phyloP scores from a whole-genome alignment of 2,329 filamentous ascomycete genomes.

The Exserohilum turcica region DNA sequence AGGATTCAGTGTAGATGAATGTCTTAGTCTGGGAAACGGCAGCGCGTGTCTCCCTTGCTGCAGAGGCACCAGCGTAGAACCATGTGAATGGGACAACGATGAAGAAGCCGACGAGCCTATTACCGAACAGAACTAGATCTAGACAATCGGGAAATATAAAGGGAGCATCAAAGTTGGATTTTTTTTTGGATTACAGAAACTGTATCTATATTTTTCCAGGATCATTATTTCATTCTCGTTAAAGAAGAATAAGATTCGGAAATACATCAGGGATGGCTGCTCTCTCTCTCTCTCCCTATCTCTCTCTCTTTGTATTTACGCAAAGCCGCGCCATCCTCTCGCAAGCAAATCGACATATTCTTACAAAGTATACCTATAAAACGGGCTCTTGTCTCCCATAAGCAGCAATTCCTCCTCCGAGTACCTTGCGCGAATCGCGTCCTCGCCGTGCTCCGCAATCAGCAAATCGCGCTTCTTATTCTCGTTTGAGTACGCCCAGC shows the following conservation, averaged over 20 bases:
- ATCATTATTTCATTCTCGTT: no score
- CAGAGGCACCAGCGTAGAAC: slow-evolving; percentile 1
- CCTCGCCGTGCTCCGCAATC: slow-evolving; percentile 37
- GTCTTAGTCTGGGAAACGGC: slow-evolving; percentile 23
- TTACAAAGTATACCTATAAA: slow-evolving; percentile 48
- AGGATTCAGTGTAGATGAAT: slow-evolving; percentile 15
- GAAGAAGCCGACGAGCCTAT: not conserved
- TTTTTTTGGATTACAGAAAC: no score
- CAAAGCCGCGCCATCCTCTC: not conserved
- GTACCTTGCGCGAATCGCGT: slow-evolving; percentile 45
- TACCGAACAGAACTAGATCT: no score
- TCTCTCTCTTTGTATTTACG: no score
- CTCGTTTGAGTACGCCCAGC: slow-evolving; percentile 50
- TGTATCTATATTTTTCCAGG: no score
- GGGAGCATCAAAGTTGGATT: no score
- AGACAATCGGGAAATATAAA: no score
- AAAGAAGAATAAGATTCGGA: not conserved
- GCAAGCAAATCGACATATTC: not conserved
- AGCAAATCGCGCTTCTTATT: slow-evolving; percentile 35
- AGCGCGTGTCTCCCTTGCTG: slow-evolving; percentile 25
- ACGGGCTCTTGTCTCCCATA: slow-evolving; percentile 51
- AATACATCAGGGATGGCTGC: no score
- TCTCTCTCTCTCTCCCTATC: no score
- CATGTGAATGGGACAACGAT: slow-evolving; percentile 17
- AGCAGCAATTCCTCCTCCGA: slow-evolving; percentile 49